A percentile compares a stretch with the other conserved stretches of the same genome.
phyloP scores from a whole-genome alignment of 257 asterid genomes.

The Coffea canephora region DNA sequence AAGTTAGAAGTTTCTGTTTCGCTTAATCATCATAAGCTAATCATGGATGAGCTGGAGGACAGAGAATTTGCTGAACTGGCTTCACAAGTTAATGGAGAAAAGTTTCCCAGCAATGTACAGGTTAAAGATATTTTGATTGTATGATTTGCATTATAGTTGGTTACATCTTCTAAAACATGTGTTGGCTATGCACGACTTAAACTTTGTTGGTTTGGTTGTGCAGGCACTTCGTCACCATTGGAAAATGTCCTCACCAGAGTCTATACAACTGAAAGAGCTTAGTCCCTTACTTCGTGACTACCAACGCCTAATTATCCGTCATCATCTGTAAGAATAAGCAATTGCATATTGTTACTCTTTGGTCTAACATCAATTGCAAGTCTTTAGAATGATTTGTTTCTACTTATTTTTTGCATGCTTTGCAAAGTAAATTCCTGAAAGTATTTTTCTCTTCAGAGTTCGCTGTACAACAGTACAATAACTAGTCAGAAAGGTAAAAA shows the following conservation, averaged over 20 bases:
- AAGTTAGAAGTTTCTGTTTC: constrained; percentile 55
- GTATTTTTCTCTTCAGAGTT: background rate
- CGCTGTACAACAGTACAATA: background rate
- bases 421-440: constrained; percentile 1
- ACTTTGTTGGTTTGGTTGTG: constrained; percentile 50
- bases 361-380: background rate
- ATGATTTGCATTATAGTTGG: background rate
- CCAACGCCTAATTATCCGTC: constrained; percentile 58
- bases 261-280: constrained; percentile 77
- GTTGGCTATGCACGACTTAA: constrained; percentile 7
- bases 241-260: constrained; percentile 56
- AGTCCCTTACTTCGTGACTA: constrained; percentile 81
- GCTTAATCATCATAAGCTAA: constrained; percentile 36
- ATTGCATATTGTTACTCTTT: constrained; percentile 11
- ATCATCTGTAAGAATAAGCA: constrained; percentile 59
- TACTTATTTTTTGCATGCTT: constrained; percentile 10
- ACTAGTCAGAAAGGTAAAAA: background rate
- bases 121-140: constrained; percentile 26
- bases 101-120: constrained; percentile 47
- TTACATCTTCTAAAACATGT: background rate
- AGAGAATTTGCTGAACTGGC: constrained; percentile 65
- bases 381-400: background rate
- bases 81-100: constrained; percentile 48
- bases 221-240: constrained; percentile 77
- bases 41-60: constrained; percentile 67